Base-by-base conservation (phyloP, 345 rosid genomes). In the Populus simonii region DNA sequence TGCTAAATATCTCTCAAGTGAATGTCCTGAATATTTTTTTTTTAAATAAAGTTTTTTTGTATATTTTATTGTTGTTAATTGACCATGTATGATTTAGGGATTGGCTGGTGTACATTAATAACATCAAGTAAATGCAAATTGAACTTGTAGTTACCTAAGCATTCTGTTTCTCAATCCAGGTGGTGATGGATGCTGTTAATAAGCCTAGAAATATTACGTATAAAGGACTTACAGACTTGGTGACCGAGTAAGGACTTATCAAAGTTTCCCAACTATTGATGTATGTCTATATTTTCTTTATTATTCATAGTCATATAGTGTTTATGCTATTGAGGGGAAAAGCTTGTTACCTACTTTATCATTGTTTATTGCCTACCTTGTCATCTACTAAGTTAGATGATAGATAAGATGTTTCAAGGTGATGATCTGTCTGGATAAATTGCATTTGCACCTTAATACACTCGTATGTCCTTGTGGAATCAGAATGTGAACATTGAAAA, bases 181-280 rank as follows among this genome's bases (percentile, higher is more conserved):
- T 95, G 51, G 97, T 93, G 41, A 92, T 95, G 98, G 96, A 90
- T 77, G 98, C 98, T 79, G 98, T 95, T 35, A 91, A 91, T 71
- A 89, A 89, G 84, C 99, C 98, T 76, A 86, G 90, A 38, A 93
- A 88, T 83, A 79, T 95, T 68, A 82, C 91, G 71, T 93, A 95
- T 73, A 95, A 95, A 84, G 96, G 99, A 65, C 80, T 93, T 51
- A 89, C 89, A 79, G 99, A 95, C 83, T 86, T 93, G 80, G 97
- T 95, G 65, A 95, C 98, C 3, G 99, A 92, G 99, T 93, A 87
- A 89, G 94, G 25, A 71, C 79, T 59, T 74, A 47, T 67, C 17
- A 75, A 35, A 35, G 18, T 57, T 39, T 57, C 53, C 36, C 45
- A 62, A 62, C 38, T 43, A 5, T 13, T 53, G 11, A 63, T 33